Conservation (phyloP, 2,329 filamentous ascomycete species). For the Lasiodiplodia citricola region DNA sequence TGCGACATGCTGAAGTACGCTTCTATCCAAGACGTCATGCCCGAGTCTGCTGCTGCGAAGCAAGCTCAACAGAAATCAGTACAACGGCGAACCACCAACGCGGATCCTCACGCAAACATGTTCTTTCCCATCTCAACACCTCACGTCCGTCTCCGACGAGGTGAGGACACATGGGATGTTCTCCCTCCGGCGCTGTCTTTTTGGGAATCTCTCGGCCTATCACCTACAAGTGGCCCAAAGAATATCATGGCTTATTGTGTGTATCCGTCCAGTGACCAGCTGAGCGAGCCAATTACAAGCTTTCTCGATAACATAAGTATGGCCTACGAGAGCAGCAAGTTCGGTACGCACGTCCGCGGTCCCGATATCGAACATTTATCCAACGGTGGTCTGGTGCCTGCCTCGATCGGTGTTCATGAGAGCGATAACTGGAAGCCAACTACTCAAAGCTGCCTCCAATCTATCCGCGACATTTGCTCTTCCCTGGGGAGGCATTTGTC, state of each 20-base stretch:
- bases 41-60: constrained; percentile 30
- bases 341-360: constrained; percentile 66
- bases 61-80: constrained; percentile 43
- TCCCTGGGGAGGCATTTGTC: constrained; percentile 49
- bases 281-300: constrained; percentile 63
- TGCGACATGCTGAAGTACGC: constrained; percentile 39
- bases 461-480: constrained; percentile 43
- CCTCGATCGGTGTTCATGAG: constrained; percentile 30
- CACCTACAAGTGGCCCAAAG: constrained; percentile 73
- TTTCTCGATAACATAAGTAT: constrained; percentile 73
- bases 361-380: constrained; percentile 44
- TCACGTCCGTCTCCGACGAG: constrained; percentile 73
- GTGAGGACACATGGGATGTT: constrained; percentile 72
- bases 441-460: constrained; percentile 36
- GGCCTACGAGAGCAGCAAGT: constrained; percentile 74
- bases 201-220: constrained; percentile 81
- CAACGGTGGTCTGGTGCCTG: constrained; percentile 36
- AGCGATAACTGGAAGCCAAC: constrained; percentile 29
- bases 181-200: constrained; percentile 76
- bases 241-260: constrained; percentile 74
- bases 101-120: constrained; percentile 32
- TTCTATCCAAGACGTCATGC: constrained; percentile 52
- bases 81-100: constrained; percentile 36
- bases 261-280: constrained; percentile 68
- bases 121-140: constrained; percentile 56